A percentile compares a stretch with the other conserved stretches of the same genome.
Conservation (phyloP, 2,329 filamentous ascomycete species). For the Ophiocordyceps camponoti-floridani region DNA sequence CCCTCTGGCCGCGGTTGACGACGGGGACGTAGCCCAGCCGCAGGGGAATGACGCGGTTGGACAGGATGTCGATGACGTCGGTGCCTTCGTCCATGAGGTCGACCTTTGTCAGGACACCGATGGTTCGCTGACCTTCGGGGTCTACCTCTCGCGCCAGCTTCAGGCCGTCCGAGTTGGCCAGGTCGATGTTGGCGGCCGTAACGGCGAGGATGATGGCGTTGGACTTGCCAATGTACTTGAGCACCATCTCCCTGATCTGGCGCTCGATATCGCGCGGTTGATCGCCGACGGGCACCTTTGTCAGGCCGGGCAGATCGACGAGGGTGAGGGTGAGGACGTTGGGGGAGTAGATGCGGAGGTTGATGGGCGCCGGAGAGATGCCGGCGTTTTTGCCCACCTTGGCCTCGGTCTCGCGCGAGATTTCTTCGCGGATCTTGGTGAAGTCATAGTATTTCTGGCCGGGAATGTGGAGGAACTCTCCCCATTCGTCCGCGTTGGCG, state of each 20-base stretch:
- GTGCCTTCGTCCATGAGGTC: constrained; percentile 98
- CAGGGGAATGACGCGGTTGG: constrained; percentile 89
- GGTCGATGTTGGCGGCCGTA: constrained; percentile 89
- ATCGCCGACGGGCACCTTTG: constrained; percentile 90
- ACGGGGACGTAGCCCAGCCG: constrained; percentile 92
- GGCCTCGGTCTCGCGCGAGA: constrained; percentile 85
- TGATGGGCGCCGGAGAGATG: constrained; percentile 93
- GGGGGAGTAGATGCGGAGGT: constrained; percentile 93
- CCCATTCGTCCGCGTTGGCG: constrained; percentile 90
- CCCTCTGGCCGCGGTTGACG: constrained; percentile 91
- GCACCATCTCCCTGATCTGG: constrained; percentile 93
- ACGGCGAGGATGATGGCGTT: constrained; percentile 97
- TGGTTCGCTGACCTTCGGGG: constrained; percentile 91
- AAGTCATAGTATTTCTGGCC: constrained; percentile 98
- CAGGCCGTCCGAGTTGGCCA: constrained; percentile 95
- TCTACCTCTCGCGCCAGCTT: constrained; percentile 95
- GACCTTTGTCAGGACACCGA: constrained; percentile 96
- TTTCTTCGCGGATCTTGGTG: constrained; percentile 95
- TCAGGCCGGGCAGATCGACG: constrained; percentile 90
- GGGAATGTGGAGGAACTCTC: constrained; percentile 94
- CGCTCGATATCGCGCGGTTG: constrained; percentile 92
- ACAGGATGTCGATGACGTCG: constrained; percentile 95
- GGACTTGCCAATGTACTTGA: constrained; percentile 96
- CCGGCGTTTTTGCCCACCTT: constrained; percentile 94
- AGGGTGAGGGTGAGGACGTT: constrained; percentile 94